Conservation (phyloP, 441 rosid species). For the Corymbia calophylla region DNA sequence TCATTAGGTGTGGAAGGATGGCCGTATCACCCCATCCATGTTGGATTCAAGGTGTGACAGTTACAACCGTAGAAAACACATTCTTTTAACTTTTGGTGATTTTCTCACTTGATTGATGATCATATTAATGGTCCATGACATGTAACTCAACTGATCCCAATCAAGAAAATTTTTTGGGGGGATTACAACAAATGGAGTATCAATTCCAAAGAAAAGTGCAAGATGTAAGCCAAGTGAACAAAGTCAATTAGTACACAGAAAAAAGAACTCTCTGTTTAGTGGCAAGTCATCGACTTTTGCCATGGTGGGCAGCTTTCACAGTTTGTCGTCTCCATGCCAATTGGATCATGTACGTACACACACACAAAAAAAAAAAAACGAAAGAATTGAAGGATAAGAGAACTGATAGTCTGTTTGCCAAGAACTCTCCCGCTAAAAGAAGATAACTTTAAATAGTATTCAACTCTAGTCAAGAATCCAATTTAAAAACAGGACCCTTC, state of each 20-base stretch:
- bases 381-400: background rate
- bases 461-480: background rate
- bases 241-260: background rate
- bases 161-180: background rate
- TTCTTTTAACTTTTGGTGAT: background rate
- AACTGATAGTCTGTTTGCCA: background rate
- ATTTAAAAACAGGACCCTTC: background rate
- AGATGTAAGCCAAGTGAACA: background rate
- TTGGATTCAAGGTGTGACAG: background rate
- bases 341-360: background rate
- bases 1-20: too few relatives aligned
- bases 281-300: background rate
- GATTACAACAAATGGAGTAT: background rate
- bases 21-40: too few relatives aligned
- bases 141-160: background rate
- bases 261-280: background rate
- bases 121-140: background rate
- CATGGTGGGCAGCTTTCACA: background rate
- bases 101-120: background rate
- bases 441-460: background rate
- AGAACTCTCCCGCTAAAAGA: background rate
- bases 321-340: background rate
- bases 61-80: background rate
- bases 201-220: background rate
- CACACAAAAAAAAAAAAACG: background rate